Base-by-base conservation (phyloP, 2,329 filamentous ascomycete genomes). In the Trichoderma citrinoviride region DNA sequence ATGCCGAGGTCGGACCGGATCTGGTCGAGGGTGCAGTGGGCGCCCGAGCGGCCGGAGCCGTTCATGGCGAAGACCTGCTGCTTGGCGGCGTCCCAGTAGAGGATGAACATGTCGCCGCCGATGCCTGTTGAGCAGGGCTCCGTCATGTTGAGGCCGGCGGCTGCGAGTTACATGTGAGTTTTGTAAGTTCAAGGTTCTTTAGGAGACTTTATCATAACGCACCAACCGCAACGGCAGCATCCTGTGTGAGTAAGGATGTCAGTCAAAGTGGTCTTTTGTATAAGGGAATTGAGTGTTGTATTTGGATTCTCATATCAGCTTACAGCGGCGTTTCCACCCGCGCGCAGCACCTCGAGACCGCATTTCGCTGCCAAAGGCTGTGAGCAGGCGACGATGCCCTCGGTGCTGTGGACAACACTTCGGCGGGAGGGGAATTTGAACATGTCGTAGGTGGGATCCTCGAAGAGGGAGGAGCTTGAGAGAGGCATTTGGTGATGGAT, bases 31-130 rank as follows among this genome's bases (percentile, higher is more conserved):
- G 88, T 90, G 68, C 80, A 87, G 43, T 89, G 87, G 58, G 79
- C 82, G 5, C 91, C 88, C 3, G 92, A 87, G 29, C 95, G 88
- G n/a, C 95, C 95, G 1, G 93, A 97, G 21, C 93, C 95, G 77
- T 99, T 99, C 77, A 98, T 81, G 10, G 93, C 91, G 62, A 88
- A 89, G 8, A 98, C 89, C 68, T 90, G 90, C 73, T 90, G 90
- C 0, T 89, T 91, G 70, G 89, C 85, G 47, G 92, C 92, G 74
- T 96, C 86, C 80, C 94, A 98, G 82, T 87, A 97, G 41, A 98
- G 86, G 76, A 93, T 93, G 79, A 98, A 99, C 88, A 97, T 93
- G 78, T 99, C 95, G 68, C 95, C 95, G 65, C 95, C 95, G 66
- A 99, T 97, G 46, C 95, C 95, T 0, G 95, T 98, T 6, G 91